Percentiles rank a stretch among this genome's conserved stretches.
phyloP scores from a whole-genome alignment of 2,329 filamentous ascomycete species.

The Sporothrix phasma region DNA sequence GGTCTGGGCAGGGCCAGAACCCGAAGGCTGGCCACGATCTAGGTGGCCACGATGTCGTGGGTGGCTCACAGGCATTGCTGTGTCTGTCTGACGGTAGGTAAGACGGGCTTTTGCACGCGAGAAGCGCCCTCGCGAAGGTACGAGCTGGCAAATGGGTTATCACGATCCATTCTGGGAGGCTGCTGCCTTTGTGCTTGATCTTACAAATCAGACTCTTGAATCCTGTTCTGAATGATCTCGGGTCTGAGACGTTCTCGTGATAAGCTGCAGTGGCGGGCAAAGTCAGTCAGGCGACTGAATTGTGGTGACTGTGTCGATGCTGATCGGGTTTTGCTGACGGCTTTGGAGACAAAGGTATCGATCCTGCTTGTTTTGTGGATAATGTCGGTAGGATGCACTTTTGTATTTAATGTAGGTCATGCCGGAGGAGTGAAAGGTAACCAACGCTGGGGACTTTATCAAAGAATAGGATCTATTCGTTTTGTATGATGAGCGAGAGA shows the following conservation, averaged over 20 bases:
- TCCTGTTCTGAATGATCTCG: neutral
- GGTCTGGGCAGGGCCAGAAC: neutral
- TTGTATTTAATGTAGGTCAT: neutral
- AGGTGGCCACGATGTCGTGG: neutral
- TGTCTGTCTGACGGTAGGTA: slow-evolving; percentile 6
- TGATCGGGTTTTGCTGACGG: neutral
- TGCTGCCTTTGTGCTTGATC: neutral
- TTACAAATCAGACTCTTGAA: neutral
- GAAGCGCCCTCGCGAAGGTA: slow-evolving; percentile 4
- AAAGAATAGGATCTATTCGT: neutral
- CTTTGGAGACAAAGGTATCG: neutral
- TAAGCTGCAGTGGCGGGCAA: too few species aligned
- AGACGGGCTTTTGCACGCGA: slow-evolving; percentile 11
- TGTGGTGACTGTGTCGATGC: neutral
- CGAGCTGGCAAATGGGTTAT: neutral
- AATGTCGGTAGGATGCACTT: neutral
- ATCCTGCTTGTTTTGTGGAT: neutral
- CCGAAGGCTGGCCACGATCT: neutral
- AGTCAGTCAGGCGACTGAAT: neutral
- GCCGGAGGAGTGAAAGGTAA: neutral
- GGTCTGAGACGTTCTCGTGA: neutral
- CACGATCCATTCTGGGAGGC: slow-evolving; percentile 3
- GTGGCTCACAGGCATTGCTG: neutral
- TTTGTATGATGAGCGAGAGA: too few species aligned
- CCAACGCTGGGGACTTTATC: neutral